Conservation (phyloP, 768 basidiomycete genomes). For the Lyophyllum decastes region DNA sequence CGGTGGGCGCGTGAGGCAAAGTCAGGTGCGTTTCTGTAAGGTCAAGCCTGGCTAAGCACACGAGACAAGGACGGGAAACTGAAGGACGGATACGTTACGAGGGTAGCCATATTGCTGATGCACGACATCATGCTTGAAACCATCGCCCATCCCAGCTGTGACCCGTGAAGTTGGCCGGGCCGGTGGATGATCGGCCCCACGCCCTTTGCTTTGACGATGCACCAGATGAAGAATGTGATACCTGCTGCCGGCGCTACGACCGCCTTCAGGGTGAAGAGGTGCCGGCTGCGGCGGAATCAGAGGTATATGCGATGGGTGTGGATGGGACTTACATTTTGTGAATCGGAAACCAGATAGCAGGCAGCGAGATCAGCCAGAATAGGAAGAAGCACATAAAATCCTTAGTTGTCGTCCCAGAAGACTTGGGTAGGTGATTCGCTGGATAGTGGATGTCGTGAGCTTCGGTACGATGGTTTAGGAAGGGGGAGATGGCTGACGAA, state of each 20-base stretch:
- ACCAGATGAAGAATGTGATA: constrained; percentile 76
- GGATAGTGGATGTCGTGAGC: background rate
- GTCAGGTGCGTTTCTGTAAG: constrained; percentile 30
- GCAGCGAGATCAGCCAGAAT: constrained; percentile 81
- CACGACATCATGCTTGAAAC: constrained; percentile 72
- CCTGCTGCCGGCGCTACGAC: constrained; percentile 72
- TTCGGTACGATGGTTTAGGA: background rate
- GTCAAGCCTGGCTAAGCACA: background rate
- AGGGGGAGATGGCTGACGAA: constrained; percentile 44
- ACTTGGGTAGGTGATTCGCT: constrained; percentile 75
- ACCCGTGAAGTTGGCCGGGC: constrained; percentile 63
- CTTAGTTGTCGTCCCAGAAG: constrained; percentile 73
- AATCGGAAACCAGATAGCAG: constrained; percentile 81
- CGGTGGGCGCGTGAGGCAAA: constrained; percentile 66
- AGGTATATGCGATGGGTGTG: constrained; percentile 11
- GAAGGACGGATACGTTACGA: constrained; percentile 49
- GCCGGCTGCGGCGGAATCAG: constrained; percentile 44
- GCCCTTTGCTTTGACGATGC: constrained; percentile 74
- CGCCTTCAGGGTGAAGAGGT: constrained; percentile 80
- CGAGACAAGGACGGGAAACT: constrained; percentile 60
- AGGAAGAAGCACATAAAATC: constrained; percentile 84
- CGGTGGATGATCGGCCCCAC: constrained; percentile 75
- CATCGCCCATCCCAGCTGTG: constrained; percentile 76
- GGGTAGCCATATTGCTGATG: constrained; percentile 78
- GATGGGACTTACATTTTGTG: constrained; percentile 65